Evolutionary conservation across 1,284 basidiomycete species (phyloP).

Genomic region (Irpex rosettiformis): DNA sequence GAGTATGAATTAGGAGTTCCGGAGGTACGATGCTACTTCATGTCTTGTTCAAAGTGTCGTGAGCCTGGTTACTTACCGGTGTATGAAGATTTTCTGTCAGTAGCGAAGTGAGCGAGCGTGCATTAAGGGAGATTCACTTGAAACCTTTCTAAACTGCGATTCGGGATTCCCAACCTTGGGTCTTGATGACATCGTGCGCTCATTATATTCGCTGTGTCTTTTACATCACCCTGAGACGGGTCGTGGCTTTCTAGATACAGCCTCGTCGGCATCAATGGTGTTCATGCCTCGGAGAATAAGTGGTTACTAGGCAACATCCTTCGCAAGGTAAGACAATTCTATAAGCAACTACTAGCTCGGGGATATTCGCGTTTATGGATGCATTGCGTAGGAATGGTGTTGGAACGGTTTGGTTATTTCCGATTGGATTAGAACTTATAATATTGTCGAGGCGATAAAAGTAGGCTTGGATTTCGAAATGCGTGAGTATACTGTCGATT

Average conservation of each 20-base stretch:
- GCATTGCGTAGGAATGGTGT: constrained; percentile 53
- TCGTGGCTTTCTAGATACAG: no score
- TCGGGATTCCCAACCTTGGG: constrained; percentile 61
- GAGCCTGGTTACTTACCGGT: no score
- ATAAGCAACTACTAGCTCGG: background rate
- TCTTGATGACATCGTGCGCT: constrained; percentile 63
- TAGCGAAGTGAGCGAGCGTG: constrained; percentile 59
- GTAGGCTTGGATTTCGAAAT: constrained; percentile 77
- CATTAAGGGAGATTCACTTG: constrained; percentile 76
- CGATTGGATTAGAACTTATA: constrained; percentile 73
- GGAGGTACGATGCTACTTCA: constrained; percentile 32
- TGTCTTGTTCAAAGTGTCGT: no score
- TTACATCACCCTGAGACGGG: no score
- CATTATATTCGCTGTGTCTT: no score
- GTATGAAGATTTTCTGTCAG: constrained; percentile 44
- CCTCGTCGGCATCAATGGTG: constrained; percentile 63
- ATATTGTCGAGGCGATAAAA: constrained; percentile 56
- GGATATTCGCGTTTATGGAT: no score
- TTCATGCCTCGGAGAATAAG: constrained; percentile 62
- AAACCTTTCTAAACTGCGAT: constrained; percentile 69
- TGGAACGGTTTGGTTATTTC: constrained; percentile 70
- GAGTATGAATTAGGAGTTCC: constrained; percentile 51
- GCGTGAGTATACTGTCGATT: constrained; percentile 39
- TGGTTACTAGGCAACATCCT: constrained; percentile 58
- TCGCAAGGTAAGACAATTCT: constrained; percentile 32